phyloP scores from a whole-genome alignment of 2,329 filamentous ascomycete genomes.

The Penicillium sp. region DNA sequence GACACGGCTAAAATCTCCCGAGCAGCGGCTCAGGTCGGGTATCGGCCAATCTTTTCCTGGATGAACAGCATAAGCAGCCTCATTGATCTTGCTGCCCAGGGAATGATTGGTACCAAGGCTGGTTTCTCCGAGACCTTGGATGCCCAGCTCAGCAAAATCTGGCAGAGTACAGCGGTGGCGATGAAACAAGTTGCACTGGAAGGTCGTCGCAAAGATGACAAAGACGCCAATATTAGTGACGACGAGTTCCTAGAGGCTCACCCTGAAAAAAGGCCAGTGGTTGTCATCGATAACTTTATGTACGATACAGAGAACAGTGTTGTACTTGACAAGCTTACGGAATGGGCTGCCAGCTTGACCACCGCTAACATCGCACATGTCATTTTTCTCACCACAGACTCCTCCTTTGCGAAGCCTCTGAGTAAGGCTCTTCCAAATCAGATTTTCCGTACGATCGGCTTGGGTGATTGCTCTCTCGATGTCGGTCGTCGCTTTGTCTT shows the following conservation, averaged over 20 bases:
- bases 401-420: slow-evolving; percentile 80
- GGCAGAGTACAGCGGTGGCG: slow-evolving; percentile 73
- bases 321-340: slow-evolving; percentile 69
- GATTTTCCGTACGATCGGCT: slow-evolving; percentile 76
- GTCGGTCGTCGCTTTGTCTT: slow-evolving; percentile 89
- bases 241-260: slow-evolving; percentile 89
- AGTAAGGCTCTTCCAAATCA: slow-evolving; percentile 83
- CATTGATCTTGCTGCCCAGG: slow-evolving; percentile 85
- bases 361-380: slow-evolving; percentile 88
- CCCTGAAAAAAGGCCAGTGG: slow-evolving; percentile 72
- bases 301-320: slow-evolving; percentile 63
- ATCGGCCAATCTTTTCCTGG: slow-evolving; percentile 91
- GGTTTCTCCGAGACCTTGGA: slow-evolving; percentile 92
- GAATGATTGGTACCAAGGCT: slow-evolving; percentile 88
- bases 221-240: slow-evolving; percentile 64
- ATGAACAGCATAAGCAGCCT: slow-evolving; percentile 91
- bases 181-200: slow-evolving; percentile 71
- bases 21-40: slow-evolving; percentile 77
- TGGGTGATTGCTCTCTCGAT: slow-evolving; percentile 80
- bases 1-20: slow-evolving; percentile 79
- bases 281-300: slow-evolving; percentile 88
- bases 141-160: slow-evolving; percentile 80
- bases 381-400: slow-evolving; percentile 85
- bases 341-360: slow-evolving; percentile 83
- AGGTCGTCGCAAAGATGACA: slow-evolving; percentile 63